Evolutionary conservation across 129 eudicot species (phyloP).

Genomic region (Glebionis coronaria): DNA sequence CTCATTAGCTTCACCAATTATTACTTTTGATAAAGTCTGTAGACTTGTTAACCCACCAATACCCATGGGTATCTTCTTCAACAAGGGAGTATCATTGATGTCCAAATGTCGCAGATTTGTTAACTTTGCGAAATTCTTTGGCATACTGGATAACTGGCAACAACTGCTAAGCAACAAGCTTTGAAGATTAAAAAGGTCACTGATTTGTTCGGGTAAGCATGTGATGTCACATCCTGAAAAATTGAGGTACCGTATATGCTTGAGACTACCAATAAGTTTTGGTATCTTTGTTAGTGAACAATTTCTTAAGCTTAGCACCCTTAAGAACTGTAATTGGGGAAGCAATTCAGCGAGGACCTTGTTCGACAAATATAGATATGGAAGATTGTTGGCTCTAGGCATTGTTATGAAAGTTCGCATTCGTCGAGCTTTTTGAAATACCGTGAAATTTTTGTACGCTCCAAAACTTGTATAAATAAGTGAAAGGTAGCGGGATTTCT

Average conservation of each 20-base stretch:
- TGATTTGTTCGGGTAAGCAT: slow-evolving; percentile 32
- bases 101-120: slow-evolving; percentile 43
- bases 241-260: slow-evolving; percentile 35
- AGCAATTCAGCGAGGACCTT: slow-evolving; percentile 12
- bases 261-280: slow-evolving; percentile 24
- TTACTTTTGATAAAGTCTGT: slow-evolving; percentile 34
- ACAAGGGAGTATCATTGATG: slow-evolving; percentile 27
- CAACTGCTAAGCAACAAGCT: slow-evolving; percentile 35
- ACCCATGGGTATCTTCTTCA: slow-evolving; percentile 38
- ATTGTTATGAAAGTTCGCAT: slow-evolving; percentile 42
- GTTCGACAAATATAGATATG: slow-evolving; percentile 10
- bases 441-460: slow-evolving; percentile 23
- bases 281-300: slow-evolving; percentile 16
- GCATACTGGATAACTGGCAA: slow-evolving; percentile 23
- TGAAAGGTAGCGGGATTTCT: slow-evolving; percentile 39
- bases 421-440: slow-evolving; percentile 23
- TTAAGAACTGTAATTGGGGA: slow-evolving; percentile 16
- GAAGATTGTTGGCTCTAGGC: not conserved
- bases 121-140: slow-evolving; percentile 17
- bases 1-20: slow-evolving; percentile 26
- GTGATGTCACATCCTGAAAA: slow-evolving; percentile 23
- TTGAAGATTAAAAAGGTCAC: slow-evolving; percentile 34
- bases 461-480: slow-evolving; percentile 27
- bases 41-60: slow-evolving; percentile 36
- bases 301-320: slow-evolving; percentile 19